phyloP scores from a whole-genome alignment of 164 flowering plant species.

The grape (Vitis vinifera) region ASM3070453v1 NC_081809.1:261501-262000 shows the following conservation, averaged over 20 bases:
- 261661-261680: too few species aligned
- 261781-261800: not conserved
- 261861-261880: constrained; percentile 64
- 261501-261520: too few species aligned
- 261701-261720: too few species aligned
- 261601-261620: too few species aligned
- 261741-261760: not conserved
- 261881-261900: constrained; percentile 41
- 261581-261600: too few species aligned
- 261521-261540: too few species aligned
- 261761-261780: not conserved
- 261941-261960: constrained; percentile 60
- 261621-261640: too few species aligned
- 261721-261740: not conserved
- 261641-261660: too few species aligned
- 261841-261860: constrained; percentile 66
- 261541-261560: too few species aligned
- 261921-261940: constrained; percentile 66
- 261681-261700: too few species aligned
- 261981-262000: constrained; percentile 89
- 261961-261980: constrained; percentile 76
- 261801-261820: constrained; percentile 73
- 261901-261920: constrained; percentile 35
- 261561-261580: too few species aligned
- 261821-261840: constrained; percentile 90